Evolutionary conservation across 2,329 filamentous ascomycete genomes (phyloP).

Genomic region (Ceratocystis papillata): DNA sequence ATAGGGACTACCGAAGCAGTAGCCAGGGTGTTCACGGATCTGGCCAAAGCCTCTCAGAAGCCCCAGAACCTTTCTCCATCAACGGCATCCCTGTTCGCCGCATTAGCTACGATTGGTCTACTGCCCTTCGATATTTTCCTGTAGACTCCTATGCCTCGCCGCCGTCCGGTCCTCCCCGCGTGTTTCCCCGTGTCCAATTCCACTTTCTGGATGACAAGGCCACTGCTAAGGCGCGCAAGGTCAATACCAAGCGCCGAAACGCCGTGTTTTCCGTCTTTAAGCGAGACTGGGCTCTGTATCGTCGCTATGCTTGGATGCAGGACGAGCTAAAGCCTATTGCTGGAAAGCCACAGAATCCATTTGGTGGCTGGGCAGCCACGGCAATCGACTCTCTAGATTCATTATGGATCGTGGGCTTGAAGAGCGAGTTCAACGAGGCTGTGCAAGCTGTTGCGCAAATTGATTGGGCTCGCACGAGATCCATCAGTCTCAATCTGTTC

Average conservation of each 20-base stretch:
- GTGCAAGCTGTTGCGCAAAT: slow-evolving; percentile 39
- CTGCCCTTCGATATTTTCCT: slow-evolving; percentile 28
- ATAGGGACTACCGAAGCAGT: background rate
- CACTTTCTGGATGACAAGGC: slow-evolving; percentile 32
- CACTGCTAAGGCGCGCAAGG: slow-evolving; percentile 1
- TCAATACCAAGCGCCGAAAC: slow-evolving; percentile 28
- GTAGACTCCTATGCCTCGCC: slow-evolving; percentile 30
- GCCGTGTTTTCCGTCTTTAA: slow-evolving; percentile 37
- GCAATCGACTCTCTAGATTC: slow-evolving; percentile 52
- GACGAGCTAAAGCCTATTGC: slow-evolving; percentile 44
- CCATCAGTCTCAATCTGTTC: slow-evolving; percentile 39
- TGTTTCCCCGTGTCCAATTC: slow-evolving; percentile 30
- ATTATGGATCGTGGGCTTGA: slow-evolving; percentile 50
- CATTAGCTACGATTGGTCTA: slow-evolving; percentile 31
- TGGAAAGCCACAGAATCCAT: slow-evolving; percentile 38
- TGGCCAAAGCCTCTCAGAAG: background rate
- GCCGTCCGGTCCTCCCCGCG: slow-evolving; percentile 28
- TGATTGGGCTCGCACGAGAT: slow-evolving; percentile 41
- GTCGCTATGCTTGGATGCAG: slow-evolving; percentile 40
- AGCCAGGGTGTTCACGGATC: background rate
- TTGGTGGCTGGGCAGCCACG: slow-evolving; percentile 48
- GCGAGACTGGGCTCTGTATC: slow-evolving; percentile 43
- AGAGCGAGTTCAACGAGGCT: slow-evolving; percentile 46
- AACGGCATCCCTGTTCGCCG: slow-evolving; percentile 26
- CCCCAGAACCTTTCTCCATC: slow-evolving; percentile 1